phyloP scores from a whole-genome alignment of 2,329 filamentous ascomycete genomes.

The Diaporthe australafricana region DNA sequence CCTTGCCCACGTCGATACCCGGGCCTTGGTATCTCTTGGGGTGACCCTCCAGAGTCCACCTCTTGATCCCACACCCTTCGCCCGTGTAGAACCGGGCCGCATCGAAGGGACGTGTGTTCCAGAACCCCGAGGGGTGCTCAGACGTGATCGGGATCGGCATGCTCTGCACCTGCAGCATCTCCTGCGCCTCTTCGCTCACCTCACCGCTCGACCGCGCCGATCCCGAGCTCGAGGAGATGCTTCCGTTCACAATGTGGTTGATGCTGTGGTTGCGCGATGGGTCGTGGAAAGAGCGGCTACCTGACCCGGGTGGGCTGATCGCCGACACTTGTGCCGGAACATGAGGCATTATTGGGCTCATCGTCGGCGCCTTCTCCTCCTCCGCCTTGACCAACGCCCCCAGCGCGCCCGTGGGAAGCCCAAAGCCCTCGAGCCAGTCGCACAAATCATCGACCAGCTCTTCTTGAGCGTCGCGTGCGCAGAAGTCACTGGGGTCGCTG shows the following conservation, averaged over 20 bases:
- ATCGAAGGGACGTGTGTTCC: constrained; percentile 43
- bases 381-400: constrained; percentile 45
- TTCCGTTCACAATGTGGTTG: constrained; percentile 27
- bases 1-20: constrained; percentile 40
- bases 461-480: constrained; percentile 44
- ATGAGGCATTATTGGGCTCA: not conserved
- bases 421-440: constrained; percentile 64
- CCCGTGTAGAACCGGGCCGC: constrained; percentile 45
- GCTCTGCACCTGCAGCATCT: constrained; percentile 46
- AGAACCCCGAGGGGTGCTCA: constrained; percentile 50
- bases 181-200: constrained; percentile 37
- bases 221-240: constrained; percentile 16
- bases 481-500: constrained; percentile 55
- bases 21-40: constrained; percentile 46
- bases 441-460: constrained; percentile 55
- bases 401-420: constrained; percentile 56
- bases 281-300: constrained; percentile 19
- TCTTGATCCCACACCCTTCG: constrained; percentile 44
- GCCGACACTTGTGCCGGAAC: not conserved
- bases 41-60: constrained; percentile 52
- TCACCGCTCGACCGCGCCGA: constrained; percentile 33
- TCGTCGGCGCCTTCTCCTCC: constrained; percentile 13
- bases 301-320: constrained; percentile 29
- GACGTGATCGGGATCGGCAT: constrained; percentile 52
- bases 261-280: constrained; percentile 30